phyloP scores from a whole-genome alignment of 345 rosid species.

The Firmiana major region DNA sequence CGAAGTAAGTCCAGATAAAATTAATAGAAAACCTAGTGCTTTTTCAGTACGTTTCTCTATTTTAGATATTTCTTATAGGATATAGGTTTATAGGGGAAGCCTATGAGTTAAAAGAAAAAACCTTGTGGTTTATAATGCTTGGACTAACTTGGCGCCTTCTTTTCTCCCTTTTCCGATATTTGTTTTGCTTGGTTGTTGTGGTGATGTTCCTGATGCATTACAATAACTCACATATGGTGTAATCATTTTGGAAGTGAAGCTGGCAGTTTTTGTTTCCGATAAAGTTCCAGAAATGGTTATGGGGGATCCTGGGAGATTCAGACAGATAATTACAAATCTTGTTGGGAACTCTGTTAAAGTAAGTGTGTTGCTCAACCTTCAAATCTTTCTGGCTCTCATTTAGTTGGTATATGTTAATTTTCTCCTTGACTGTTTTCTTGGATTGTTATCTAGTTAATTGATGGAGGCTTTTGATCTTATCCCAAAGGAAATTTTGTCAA shows the following conservation, averaged over 20 bases:
- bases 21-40: neutral
- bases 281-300: conserved; percentile 75
- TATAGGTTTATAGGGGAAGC: neutral
- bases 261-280: conserved; percentile 83
- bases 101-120: neutral
- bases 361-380: conserved; percentile 23
- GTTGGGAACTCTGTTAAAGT: conserved; percentile 96
- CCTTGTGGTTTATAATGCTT: neutral
- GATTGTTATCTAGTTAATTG: neutral
- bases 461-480: neutral
- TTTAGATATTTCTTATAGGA: neutral
- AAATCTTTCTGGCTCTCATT: neutral
- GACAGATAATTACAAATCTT: conserved; percentile 89
- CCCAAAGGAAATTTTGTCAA: neutral
- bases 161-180: neutral
- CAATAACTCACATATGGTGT: neutral
- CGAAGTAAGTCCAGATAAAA: conserved; percentile 48
- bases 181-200: conserved; percentile 3
- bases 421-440: neutral
- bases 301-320: conserved; percentile 93
- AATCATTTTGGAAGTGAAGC: conserved; percentile 46
- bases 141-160: conserved; percentile 1
- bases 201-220: neutral
- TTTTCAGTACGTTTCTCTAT: conserved; percentile 1
- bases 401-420: neutral